Evolutionary conservation across 2,329 filamentous ascomycete species (phyloP), one percentile per base, ranked within the genome.

Genomic region (Amesomyces nigricolor): DNA sequence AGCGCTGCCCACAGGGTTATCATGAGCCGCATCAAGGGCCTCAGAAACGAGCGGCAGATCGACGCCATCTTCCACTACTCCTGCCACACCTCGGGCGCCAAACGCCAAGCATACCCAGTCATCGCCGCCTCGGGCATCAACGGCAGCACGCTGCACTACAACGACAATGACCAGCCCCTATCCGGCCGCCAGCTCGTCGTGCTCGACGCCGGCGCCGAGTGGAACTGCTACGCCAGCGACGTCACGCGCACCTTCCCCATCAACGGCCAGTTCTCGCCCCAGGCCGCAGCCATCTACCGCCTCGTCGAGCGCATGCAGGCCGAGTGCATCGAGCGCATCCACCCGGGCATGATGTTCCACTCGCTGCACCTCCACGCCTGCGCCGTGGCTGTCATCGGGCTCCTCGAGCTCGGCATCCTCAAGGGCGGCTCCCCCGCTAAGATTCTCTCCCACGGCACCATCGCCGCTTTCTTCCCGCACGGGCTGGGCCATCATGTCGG

Each of bases 181-280:
- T 73, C 73, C 2, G 83, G 85, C 26, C 80, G 85, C 55, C 83
- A 91, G 65, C 78, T 91, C 30, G 74, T 97, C 32, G 85, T 95
- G 17, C 76, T 99, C 4, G 92, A 99, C 68, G 91, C 92, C 1
- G 91, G 90, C 2, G 87, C 85, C 62, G 92, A 97, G 71, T 95
- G 85, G 72, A 74, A 84, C 47, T 86, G 87, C 63, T 97, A 99
- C 69, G 90, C 90, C 30, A 88, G 87, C 55, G 92, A 97, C 70
- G 84, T 97, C 29, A 97, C 94, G 0, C 83, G 92, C 38, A 94
- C 91, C 0, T 83, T 96, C 62, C 92, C 92, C 4, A 73, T 96
- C 19, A 80, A 78, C 13, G 88, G 88, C 5, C 55, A 59, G 0
- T 95, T 90, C 63, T 81, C 82, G 0, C 69, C 77, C 13, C 87